Evolutionary conservation across 371 early-diverging fungal species (phyloP).

Genomic region (Rhizopus sp.): DNA sequence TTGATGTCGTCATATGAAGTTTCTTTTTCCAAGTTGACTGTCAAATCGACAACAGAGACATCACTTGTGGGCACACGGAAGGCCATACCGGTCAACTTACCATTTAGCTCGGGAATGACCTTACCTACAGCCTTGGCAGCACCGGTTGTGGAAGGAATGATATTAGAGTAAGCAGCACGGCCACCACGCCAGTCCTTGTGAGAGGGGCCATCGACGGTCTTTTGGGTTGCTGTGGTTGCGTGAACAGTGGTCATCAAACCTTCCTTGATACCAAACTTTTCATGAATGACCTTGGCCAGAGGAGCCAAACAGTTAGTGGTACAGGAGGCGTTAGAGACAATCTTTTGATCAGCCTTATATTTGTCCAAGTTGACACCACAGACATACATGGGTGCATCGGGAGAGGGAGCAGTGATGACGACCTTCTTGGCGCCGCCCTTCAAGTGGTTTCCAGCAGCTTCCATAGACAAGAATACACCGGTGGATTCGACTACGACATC

Average conservation of each 20-base stretch:
- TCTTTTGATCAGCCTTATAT: conserved; percentile 80
- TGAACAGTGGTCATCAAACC: conserved; percentile 97
- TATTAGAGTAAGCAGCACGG: conserved; percentile 96
- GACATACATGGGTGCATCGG: conserved; percentile 89
- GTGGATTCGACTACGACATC: conserved; percentile 99
- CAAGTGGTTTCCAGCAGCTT: conserved; percentile 89
- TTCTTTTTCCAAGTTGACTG: conserved; percentile 85
- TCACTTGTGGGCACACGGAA: conserved; percentile 98
- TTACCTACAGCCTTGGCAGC: conserved; percentile 94
- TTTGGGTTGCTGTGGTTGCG: conserved; percentile 99
- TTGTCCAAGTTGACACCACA: conserved; percentile 95
- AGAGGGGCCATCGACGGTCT: conserved; percentile 99
- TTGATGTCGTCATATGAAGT: conserved; percentile 93
- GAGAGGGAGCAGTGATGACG: conserved; percentile 98
- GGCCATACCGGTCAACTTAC: conserved; percentile 98
- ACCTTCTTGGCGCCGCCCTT: conserved; percentile 97
- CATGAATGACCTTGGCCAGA: conserved; percentile 97
- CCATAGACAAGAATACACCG: conserved; percentile 96
- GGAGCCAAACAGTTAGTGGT: conserved; percentile 99
- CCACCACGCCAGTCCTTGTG: conserved; percentile 97
- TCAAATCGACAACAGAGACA: conserved; percentile 99
- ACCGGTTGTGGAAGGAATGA: conserved; percentile 99
- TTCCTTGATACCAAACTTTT: conserved; percentile 89
- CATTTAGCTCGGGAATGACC: conserved; percentile 96
- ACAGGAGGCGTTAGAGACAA: conserved; percentile 99